Evolutionary conservation across 139 green algal species (phyloP).

Genomic region (Picochlorum sp.): DNA sequence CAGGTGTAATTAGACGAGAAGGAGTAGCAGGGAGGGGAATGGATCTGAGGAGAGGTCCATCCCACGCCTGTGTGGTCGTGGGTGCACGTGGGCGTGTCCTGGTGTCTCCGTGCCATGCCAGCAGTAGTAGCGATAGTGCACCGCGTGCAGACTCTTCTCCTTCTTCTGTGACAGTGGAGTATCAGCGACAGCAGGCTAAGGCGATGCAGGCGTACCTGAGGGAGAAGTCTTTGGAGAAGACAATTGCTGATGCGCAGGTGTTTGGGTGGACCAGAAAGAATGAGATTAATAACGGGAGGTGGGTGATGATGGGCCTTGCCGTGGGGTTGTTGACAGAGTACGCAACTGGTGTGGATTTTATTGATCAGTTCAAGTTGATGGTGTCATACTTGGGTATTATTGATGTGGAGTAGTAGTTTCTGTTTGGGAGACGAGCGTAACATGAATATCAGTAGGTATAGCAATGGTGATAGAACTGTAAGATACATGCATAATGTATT

Average conservation of each 20-base stretch:
- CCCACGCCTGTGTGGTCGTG: neutral
- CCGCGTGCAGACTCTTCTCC: slow-evolving; percentile 15
- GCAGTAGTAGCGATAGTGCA: slow-evolving; percentile 19
- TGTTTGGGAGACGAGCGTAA: too few species aligned
- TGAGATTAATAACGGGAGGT: slow-evolving; percentile 91
- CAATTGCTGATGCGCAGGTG: slow-evolving; percentile 37
- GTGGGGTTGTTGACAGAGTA: slow-evolving; percentile 95
- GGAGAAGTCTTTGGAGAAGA: slow-evolving; percentile 28
- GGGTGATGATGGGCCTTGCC: slow-evolving; percentile 92
- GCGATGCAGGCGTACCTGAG: slow-evolving; percentile 85
- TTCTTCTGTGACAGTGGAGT: slow-evolving; percentile 67
- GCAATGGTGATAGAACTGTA: too few species aligned
- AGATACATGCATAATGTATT: too few species aligned
- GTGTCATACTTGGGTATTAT: slow-evolving; percentile 19
- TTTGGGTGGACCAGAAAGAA: slow-evolving; percentile 89
- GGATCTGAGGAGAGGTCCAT: neutral
- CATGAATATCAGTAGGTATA: too few species aligned
- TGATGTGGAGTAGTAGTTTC: slow-evolving; percentile 14
- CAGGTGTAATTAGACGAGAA: too few species aligned
- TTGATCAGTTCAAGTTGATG: slow-evolving; percentile 73
- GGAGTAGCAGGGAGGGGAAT: too few species aligned
- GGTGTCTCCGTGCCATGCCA: neutral
- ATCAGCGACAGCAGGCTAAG: slow-evolving; percentile 84
- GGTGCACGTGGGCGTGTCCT: neutral
- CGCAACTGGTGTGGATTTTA: slow-evolving; percentile 86